phyloP scores from a whole-genome alignment of 805 yeast genomes.

The Suhomyces sp. region DNA sequence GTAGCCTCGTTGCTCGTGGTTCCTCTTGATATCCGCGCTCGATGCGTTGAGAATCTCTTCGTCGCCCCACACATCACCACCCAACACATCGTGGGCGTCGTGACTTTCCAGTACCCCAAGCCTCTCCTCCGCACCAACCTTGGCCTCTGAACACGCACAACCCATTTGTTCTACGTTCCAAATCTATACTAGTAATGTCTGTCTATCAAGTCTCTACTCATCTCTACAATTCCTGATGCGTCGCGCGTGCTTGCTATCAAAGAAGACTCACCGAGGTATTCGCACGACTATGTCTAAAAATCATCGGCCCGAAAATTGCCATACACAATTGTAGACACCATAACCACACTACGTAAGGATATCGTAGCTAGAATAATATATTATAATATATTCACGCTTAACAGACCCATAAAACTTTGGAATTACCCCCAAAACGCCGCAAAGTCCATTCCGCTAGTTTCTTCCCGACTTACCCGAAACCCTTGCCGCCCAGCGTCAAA shows the following conservation, averaged over 20 bases:
- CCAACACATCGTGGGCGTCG: background rate
- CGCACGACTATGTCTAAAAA: background rate
- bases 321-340: background rate
- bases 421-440: background rate
- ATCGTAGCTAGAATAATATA: background rate
- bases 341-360: background rate
- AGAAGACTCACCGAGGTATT: background rate
- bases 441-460: background rate
- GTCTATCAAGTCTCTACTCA: background rate
- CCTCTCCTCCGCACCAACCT: background rate
- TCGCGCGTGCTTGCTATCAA: background rate
- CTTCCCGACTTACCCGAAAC: background rate
- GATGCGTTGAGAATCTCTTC: constrained; percentile 18
- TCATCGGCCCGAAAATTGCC: background rate
- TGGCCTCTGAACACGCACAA: constrained; percentile 7
- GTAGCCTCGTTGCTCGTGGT: constrained; percentile 78
- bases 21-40: constrained; percentile 45
- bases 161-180: background rate
- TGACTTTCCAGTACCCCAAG: background rate
- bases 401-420: background rate
- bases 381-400: background rate
- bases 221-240: background rate
- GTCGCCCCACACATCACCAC: constrained; percentile 33
- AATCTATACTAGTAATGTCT: background rate
- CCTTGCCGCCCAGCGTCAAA: background rate